Evolutionary conservation across 768 basidiomycete genomes (phyloP), one percentile per base, ranked within the genome.

Genomic region (Ramaria sp.): DNA sequence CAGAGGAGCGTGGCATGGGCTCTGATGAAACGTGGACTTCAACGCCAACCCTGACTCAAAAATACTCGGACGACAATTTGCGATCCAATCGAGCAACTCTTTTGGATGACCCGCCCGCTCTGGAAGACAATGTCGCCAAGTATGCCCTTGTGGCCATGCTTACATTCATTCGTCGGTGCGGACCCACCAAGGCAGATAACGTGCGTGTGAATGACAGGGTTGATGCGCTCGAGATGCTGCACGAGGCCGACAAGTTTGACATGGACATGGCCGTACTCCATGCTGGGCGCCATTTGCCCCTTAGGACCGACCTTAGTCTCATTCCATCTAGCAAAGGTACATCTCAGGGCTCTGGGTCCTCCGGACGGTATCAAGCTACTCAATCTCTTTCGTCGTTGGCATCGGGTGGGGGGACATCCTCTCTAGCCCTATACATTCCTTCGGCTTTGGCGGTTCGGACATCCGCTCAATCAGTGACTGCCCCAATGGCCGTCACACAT

Each of bases 401-500:
- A 7, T 45, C 30, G 7, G 47, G 41, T 2, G 19, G 39, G 10
- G 33, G 11, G 13, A 11, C 49, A 22, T 34, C 50, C 22, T 33
- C 38, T 33, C 19, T 49, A 7, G 53, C 54, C n/a, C 10, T 22
- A 10, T 42, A 33, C 50, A 27, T 55, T 7, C 59, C 55, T 13
- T 59, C 60, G 20, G 59, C 60, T 4, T 17, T 19, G 11, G 27
- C 53, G 13, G 53, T 59, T 30, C 47, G 59, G 54, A 33, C 59
- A 13, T 51, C 53, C 13, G 42, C 53, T 13, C 48, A 42, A 0
- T 24, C 52, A n/a, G 51, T 41, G 17, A 54, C 50, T 30, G 51
- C 59, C 13, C 27, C 53, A 47, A 22, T 59, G 56, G 27, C 27
- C 55, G 3, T 59, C 46, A 39, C 59, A 53, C 22, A 60, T 60